Conservation (phyloP, 2,329 filamentous ascomycete species). For the Ophiostoma ips region DNA sequence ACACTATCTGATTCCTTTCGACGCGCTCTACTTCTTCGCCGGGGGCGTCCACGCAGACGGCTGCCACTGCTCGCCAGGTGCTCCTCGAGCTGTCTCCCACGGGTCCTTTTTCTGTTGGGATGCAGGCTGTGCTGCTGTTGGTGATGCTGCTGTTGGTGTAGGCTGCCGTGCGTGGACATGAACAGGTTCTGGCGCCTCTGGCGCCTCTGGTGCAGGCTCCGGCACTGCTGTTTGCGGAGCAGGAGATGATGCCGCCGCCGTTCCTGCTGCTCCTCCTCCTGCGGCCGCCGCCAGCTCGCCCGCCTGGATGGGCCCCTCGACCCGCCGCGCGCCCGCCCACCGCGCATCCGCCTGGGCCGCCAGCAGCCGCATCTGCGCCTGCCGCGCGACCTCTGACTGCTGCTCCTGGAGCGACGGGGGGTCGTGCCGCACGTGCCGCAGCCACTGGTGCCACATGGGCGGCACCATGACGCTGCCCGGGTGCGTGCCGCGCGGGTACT, state of each 20-base stretch:
- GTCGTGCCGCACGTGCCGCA: conserved; percentile 42
- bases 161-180: background rate
- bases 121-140: too few species aligned
- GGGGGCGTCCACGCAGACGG: conserved; percentile 42
- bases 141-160: background rate
- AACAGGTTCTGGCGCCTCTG: background rate
- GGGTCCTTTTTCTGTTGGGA: conserved; percentile 33
- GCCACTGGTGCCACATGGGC: conserved; percentile 56
- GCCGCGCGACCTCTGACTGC: conserved; percentile 35
- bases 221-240: background rate
- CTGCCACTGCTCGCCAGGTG: conserved; percentile 53
- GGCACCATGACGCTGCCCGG: conserved; percentile 41
- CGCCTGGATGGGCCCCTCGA: conserved; percentile 4
- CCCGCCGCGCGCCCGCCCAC: conserved; percentile 41
- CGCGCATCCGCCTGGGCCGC: conserved; percentile 48
- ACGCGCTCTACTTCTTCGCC: conserved; percentile 17
- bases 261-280: conserved; percentile 13
- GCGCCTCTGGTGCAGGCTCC: background rate
- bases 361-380: conserved; percentile 37
- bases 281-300: conserved; percentile 6
- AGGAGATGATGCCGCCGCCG: background rate
- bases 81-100: conserved; percentile 42
- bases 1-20: background rate
- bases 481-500: conserved; percentile 41
- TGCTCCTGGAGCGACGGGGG: conserved; percentile 46